Evolutionary conservation across 2,329 filamentous ascomycete species (phyloP), one percentile per base, ranked within the genome.

Genomic region (Aschersonia sp.): DNA sequence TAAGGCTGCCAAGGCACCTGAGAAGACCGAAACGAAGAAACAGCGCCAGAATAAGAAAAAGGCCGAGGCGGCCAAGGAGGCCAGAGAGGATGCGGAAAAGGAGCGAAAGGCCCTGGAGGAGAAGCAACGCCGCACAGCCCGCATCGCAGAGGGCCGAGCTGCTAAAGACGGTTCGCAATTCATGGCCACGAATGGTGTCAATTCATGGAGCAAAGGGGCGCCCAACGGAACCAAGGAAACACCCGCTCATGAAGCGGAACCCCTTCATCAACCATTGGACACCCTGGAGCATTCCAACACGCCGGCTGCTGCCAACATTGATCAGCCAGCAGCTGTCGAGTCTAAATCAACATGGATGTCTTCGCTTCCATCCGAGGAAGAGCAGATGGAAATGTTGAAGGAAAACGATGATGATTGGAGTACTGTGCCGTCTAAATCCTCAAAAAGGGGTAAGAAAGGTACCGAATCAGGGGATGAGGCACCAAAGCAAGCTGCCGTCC

Each of bases 1-100:
- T 52, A 80, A 80, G 66, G 71, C 76, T 57, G 67, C 72, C 54
- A 78, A 81, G 68, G 69, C 73, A 41, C 72, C 77, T 53, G 80
- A 86, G 63, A 74, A 76, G 45, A 76, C 75, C 14, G 85, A 95
- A 72, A 84, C 83, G 22, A 95, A 95, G 83, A 95, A 95, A 73
- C 87, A 94, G 70, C 82, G 88, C 50, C 89, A 95, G 71, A 92
- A 95, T 69, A 79, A 83, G 55, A 80, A 84, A 70, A 95, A 95
- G 79, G 81, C 77, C 39, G 88, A 95, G 66, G 83, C 80, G 49
- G 80, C 81, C 58, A 92, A 87, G 72, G 71, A 73, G 32, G 73
- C 77, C 49, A 80, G 84, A 32, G 83, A 89, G 60, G 83, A 85
- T 56, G 79, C 83, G 1, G 89, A 95, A 68, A 77, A 81, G 59